phyloP scores from a whole-genome alignment of 2,329 filamentous ascomycete species.

The Magnaporthiopsis rhizophila region DNA sequence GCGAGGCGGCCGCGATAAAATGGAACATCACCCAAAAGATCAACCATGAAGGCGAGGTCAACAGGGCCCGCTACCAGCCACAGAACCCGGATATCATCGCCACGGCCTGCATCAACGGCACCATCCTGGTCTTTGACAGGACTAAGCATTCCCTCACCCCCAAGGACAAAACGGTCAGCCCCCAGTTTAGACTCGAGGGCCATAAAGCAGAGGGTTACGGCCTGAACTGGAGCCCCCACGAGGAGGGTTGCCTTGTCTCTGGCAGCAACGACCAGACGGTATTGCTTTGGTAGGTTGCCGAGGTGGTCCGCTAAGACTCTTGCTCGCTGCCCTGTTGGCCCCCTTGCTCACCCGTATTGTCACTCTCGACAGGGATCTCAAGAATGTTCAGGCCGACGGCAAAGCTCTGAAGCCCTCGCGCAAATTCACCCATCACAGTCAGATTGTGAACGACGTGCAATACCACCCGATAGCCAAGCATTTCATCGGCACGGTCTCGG shows the following conservation, averaged over 20 bases:
- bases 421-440: slow-evolving; percentile 78
- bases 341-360: background rate
- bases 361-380: slow-evolving; percentile 60
- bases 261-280: slow-evolving; percentile 92
- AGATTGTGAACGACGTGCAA: slow-evolving; percentile 95
- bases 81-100: slow-evolving; percentile 97
- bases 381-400: slow-evolving; percentile 61
- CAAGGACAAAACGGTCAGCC: slow-evolving; percentile 58
- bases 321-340: background rate
- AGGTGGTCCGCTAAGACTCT: background rate
- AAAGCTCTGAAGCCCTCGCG: slow-evolving; percentile 62
- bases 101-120: slow-evolving; percentile 80
- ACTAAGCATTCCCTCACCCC: slow-evolving; percentile 84
- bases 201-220: slow-evolving; percentile 89
- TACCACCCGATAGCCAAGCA: slow-evolving; percentile 81
- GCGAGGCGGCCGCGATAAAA: slow-evolving; percentile 69
- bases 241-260: slow-evolving; percentile 73
- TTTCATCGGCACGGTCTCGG: slow-evolving; percentile 87
- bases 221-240: slow-evolving; percentile 83
- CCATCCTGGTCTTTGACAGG: slow-evolving; percentile 88
- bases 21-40: slow-evolving; percentile 95
- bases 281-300: slow-evolving; percentile 65
- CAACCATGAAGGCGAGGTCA: slow-evolving; percentile 92
- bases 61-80: slow-evolving; percentile 96
- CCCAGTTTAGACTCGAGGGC: slow-evolving; percentile 77